These are phyloP conservation scores for Pugionium cornutum DNA, from an alignment of 345 rosid genomes.

Conservation along the genomic window DNA sequence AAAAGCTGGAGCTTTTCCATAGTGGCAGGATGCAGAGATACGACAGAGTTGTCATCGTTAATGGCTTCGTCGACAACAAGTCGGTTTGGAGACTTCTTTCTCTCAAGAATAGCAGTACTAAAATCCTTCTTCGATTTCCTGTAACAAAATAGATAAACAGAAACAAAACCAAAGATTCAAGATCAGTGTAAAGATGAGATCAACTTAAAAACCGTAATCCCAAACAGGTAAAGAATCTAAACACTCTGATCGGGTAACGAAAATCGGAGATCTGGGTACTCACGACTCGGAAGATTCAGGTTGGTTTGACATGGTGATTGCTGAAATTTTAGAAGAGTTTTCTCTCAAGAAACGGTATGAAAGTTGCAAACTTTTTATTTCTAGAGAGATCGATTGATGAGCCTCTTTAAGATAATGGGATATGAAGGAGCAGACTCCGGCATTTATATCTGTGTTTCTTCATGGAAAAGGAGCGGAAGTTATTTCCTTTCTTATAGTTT, in stretches of 20 bases:
- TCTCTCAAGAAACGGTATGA: background rate
- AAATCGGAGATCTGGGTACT: constrained; percentile 49
- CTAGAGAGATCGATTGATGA: constrained; percentile 25
- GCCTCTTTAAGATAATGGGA: too few species aligned
- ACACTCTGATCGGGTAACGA: background rate
- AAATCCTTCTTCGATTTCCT: constrained; percentile 87
- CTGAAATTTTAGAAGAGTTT: constrained; percentile 10
- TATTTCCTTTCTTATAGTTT: too few species aligned
- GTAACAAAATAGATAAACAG: too few species aligned
- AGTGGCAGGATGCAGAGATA: constrained; percentile 75
- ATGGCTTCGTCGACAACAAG: constrained; percentile 88
- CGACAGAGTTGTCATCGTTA: constrained; percentile 93
- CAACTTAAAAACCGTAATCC: constrained; percentile 10
- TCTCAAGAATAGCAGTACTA: constrained; percentile 86
- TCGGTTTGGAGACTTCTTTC: constrained; percentile 85
- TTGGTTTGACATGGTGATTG: constrained; percentile 57
- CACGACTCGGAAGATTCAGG: constrained; percentile 91
- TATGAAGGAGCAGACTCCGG: too few species aligned
- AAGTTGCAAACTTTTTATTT: background rate
- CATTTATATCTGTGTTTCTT: too few species aligned
- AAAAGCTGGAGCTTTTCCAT: constrained; percentile 99
- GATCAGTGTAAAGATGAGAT: background rate
- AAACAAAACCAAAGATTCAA: background rate
- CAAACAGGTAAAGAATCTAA: constrained; percentile 5
- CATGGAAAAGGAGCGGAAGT: too few species aligned